Conservation (phyloP, 805 yeast genomes). For the Jamesozyma lodderae region DNA sequence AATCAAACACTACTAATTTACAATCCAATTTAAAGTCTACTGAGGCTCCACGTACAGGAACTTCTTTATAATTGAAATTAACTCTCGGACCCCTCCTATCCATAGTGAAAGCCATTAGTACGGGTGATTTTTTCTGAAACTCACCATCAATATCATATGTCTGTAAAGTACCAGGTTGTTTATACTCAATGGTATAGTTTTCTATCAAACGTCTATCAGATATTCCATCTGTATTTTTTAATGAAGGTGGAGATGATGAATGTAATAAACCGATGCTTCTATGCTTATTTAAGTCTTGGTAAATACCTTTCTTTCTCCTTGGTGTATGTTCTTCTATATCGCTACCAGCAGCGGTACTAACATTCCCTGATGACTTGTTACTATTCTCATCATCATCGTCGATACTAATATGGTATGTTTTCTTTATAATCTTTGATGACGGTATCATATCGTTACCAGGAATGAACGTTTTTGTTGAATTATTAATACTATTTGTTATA, state of each 20-base stretch:
- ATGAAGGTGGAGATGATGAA: slow-evolving; percentile 8
- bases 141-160: no score
- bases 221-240: neutral
- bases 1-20: slow-evolving; percentile 12
- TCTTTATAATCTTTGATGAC: neutral
- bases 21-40: slow-evolving; percentile 17
- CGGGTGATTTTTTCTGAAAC: slow-evolving; percentile 4
- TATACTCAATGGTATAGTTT: no score
- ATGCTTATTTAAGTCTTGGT: no score
- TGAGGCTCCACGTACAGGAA: slow-evolving; percentile 10
- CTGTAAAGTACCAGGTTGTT: no score
- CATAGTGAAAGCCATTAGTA: slow-evolving; percentile 9
- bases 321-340: slow-evolving; percentile 2
- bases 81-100: slow-evolving; percentile 12
- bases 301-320: no score
- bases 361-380: no score
- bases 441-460: slow-evolving; percentile 1
- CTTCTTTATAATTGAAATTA: slow-evolving; percentile 10
- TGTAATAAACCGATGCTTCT: slow-evolving; percentile 11
- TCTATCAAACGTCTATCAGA: no score
- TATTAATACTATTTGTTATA: neutral
- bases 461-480: slow-evolving; percentile 11
- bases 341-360: neutral
- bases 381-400: neutral
- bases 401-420: neutral